Evolutionary conservation across 2,329 filamentous ascomycete genomes (phyloP), one percentile per base, ranked within the genome.

Genomic region (Sporothrix globosa): DNA sequence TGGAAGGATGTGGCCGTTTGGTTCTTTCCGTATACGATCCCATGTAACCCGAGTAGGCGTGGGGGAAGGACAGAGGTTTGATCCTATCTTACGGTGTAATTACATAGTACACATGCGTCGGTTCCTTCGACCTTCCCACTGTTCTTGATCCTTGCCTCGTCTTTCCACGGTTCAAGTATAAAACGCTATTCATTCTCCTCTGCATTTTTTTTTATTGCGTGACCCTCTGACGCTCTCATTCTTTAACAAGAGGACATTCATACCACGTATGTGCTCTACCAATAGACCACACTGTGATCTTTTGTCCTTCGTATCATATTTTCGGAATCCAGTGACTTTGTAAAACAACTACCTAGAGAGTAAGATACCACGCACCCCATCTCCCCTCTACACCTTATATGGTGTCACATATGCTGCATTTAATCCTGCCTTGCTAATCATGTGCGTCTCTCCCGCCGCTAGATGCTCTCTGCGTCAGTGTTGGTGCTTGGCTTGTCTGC

Each of bases 401-500:
- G n/a, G 4, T 6, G 44, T 13, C 5, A 19, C 19, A 50, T 21
- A 34, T 34, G 34, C 6, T 34, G 34, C 34, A 17, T 50, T 50
- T 7, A 9, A n/a, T 9, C 56, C 9, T 13, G 17, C 34, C 34
- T 21, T 41, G 56, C 34, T 60, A 41, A 60, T 10, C 41, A 39
- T 48, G 4, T 1, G 19, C 34, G 41, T 13, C 19, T 14, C 11
- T 46, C 19, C 48, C 19, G 9, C 48, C 24, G 4, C 46, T 30
- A 60, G 63, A 17, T 68, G 27, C 11, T 46, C 13, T 63, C 46
- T n/a, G 13, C 48, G 17, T 27, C 54, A 4, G 63, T 54, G n/a
- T 34, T 68, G 17, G 46, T 50, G 19, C 60, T 69, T 4, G 70
- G 21, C 44, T 13, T 75, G 30, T 52, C 75, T 56, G 72, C 72